A percentile compares a stretch with the other conserved stretches of the same genome.
These are phyloP conservation scores for Inga oerstediana DNA, from an alignment of 306 rosid species.

Conservation along the genomic window DNA sequence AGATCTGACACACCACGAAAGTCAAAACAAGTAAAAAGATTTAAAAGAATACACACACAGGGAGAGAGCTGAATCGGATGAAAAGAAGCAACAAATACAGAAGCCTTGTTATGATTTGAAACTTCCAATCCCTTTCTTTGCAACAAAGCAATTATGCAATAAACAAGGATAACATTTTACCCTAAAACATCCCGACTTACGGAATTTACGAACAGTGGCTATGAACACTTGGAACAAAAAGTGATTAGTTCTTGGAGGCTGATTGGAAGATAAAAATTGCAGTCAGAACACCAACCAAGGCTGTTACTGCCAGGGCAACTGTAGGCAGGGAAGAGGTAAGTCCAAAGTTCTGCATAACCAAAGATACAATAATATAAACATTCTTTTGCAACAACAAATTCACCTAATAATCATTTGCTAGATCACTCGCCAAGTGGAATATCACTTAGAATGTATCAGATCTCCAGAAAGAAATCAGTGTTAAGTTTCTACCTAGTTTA, in stretches of 20 bases:
- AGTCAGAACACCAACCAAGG: slow-evolving; percentile 79
- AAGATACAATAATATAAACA: slow-evolving; percentile 13
- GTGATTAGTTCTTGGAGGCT: slow-evolving; percentile 67
- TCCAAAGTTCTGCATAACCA: slow-evolving; percentile 81
- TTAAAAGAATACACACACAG: background rate
- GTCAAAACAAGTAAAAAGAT: background rate
- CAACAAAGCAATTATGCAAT: slow-evolving; percentile 38
- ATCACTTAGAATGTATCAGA: slow-evolving; percentile 4
- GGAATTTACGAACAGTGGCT: slow-evolving; percentile 38
- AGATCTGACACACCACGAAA: background rate
- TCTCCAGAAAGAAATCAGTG: background rate
- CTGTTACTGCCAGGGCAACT: slow-evolving; percentile 84
- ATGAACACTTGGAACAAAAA: background rate
- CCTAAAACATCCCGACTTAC: slow-evolving; percentile 26
- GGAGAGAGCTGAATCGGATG: background rate
- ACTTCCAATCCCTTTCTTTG: slow-evolving; percentile 16
- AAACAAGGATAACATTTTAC: slow-evolving; percentile 36
- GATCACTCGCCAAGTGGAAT: background rate
- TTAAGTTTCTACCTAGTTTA: background rate
- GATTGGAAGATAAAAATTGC: slow-evolving; percentile 94
- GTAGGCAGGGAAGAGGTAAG: slow-evolving; percentile 71
- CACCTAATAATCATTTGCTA: background rate
- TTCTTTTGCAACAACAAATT: background rate
- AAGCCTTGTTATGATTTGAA: slow-evolving; percentile 13
- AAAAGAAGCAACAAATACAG: slow-evolving; percentile 15